Conservation (phyloP, 2,329 filamentous ascomycete genomes). For the Sporothrix euskadiensis region DNA sequence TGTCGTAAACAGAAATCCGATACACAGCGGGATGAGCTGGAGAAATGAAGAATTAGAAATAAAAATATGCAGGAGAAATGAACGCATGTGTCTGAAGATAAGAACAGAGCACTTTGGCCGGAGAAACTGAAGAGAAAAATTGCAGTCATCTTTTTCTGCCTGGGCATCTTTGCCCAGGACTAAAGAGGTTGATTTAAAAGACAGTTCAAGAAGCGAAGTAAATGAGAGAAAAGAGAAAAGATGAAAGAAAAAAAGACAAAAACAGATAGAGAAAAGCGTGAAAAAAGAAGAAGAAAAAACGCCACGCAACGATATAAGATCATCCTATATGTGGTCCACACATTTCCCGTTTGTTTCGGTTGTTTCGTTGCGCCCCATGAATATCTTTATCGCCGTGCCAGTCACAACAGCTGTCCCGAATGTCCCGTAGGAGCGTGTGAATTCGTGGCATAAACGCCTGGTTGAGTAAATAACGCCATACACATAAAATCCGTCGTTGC, state of each 20-base stretch:
- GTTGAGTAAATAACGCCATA: conserved; percentile 3
- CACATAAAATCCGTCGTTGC: conserved; percentile 5
- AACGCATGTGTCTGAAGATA: not conserved
- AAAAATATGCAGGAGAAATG: not conserved
- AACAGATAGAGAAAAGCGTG: not conserved
- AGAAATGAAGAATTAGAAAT: not conserved
- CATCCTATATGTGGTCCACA: conserved; percentile 20
- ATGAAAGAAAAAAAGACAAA: not conserved
- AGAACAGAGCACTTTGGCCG: conserved; percentile 2
- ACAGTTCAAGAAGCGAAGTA: conserved; percentile 6
- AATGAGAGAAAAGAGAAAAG: not conserved
- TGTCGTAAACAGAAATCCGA: not conserved
- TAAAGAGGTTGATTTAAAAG: conserved; percentile 7
- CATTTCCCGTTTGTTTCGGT: conserved; percentile 6
- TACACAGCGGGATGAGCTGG: not conserved
- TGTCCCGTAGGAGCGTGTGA: not conserved
- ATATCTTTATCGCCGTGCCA: not conserved
- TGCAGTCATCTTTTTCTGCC: conserved; percentile 1
- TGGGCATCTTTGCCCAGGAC: conserved; percentile 1
- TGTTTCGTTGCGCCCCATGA: conserved; percentile 8
- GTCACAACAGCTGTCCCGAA: not conserved
- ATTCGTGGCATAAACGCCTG: conserved; percentile 3
- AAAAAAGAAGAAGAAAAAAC: not conserved
- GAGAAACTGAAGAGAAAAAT: not conserved
- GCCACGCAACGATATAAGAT: conserved; percentile 8